Conservation (phyloP, 1,139 yeast genomes). For the Kodamaea derodonti region DNA sequence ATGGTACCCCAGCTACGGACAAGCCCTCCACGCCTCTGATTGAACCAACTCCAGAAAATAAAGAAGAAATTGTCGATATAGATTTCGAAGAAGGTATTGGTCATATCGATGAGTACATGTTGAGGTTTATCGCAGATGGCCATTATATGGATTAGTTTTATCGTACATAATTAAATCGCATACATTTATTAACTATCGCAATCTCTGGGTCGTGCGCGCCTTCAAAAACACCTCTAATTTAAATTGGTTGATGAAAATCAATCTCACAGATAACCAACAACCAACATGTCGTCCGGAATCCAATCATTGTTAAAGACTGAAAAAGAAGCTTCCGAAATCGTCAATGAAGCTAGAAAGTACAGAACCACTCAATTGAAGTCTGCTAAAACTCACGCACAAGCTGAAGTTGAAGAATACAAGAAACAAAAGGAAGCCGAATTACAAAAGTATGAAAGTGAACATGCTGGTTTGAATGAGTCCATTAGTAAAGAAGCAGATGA, state of each 20-base stretch:
- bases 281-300: constrained; percentile 24
- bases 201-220: constrained; percentile 1
- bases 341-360: constrained; percentile 80
- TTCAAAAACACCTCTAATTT: constrained; percentile 1
- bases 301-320: constrained; percentile 60
- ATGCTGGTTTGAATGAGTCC: constrained; percentile 61
- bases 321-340: constrained; percentile 94
- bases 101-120: constrained; percentile 95
- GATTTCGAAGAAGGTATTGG: constrained; percentile 77
- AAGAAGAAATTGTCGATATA: constrained; percentile 22
- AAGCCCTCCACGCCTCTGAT: constrained; percentile 14
- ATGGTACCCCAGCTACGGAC: constrained; percentile 35
- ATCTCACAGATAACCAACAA: neutral
- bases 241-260: constrained; percentile 2
- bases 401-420: constrained; percentile 86
- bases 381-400: constrained; percentile 89
- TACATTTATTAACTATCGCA: constrained; percentile 6
- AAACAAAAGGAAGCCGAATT: constrained; percentile 80
- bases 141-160: constrained; percentile 48
- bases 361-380: constrained; percentile 88
- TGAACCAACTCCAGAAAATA: constrained; percentile 13
- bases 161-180: too few relatives aligned
- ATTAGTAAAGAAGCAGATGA: constrained; percentile 73
- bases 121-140: constrained; percentile 82
- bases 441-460: constrained; percentile 63